Evolutionary conservation across 257 asterid genomes (phyloP), one percentile per base, ranked within the genome.

Genomic region (Jaltomata sinuosa): DNA sequence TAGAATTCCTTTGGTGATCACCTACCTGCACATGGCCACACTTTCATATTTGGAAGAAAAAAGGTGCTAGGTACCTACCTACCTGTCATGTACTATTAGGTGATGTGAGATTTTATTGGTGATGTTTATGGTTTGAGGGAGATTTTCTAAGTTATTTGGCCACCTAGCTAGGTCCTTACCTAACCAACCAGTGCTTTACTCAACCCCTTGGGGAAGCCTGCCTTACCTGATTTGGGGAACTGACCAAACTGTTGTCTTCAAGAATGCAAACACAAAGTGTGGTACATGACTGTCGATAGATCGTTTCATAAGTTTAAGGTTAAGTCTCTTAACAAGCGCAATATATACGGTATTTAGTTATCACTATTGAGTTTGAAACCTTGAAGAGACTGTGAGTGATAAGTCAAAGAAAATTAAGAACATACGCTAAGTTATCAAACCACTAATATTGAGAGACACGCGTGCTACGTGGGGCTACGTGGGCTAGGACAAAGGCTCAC

Each of bases 1-100:
- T 49, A 19, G 85, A 81, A 59, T 82, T 76, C 64, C 11, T 29
- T 55, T n/a, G 29, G 65, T 21, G 47, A 71, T 34, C 78, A 68
- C 36, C 32, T n/a, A 68, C 36, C 32, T n/a, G 85, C 86, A 86
- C 79, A 80, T 82, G 87, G 79, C 55, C 50, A 54, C n/a, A 8
- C 47, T 71, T 42, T 53, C 57, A 19, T 59, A 76, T 9, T 47
- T 76, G 15, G 81, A 76, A 16, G 42, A 76, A 71, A 25, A n/a
- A 42, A 68, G 87, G 50, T 36, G 59, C 59, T 45, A 42, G n/a
- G 34, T 52, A 65, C 74, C 45, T 64, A 62, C 71, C 40, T 62
- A 71, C 83, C 11, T 32, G 50, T 65, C 79, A 59, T 45, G 38
- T 45, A 8, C 61, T 76, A 76, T 76, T 76, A 27, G 71, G 74